These are phyloP conservation scores for Ophiostoma pallidulum DNA, from an alignment of 2,329 filamentous ascomycete species.

Conservation along the genomic window DNA sequence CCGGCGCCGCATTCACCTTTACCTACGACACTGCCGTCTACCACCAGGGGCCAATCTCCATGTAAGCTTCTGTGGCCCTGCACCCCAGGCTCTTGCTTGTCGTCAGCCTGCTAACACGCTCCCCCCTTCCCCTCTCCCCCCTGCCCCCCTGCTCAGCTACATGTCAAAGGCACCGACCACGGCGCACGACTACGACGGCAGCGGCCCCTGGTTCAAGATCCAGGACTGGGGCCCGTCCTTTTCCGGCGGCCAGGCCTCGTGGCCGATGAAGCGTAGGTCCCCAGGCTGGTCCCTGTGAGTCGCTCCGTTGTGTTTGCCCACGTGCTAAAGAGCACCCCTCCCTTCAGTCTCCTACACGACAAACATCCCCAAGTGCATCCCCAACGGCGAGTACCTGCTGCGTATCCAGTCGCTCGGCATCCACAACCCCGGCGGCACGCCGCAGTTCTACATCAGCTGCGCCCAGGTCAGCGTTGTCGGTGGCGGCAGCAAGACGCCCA, in stretches of 20 bases:
- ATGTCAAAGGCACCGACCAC: conserved; percentile 31
- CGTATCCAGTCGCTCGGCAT: conserved; percentile 52
- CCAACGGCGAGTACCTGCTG: conserved; percentile 49
- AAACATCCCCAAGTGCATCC: conserved; percentile 42
- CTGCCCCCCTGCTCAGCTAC: conserved; percentile 21
- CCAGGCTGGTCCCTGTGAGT: too few species aligned
- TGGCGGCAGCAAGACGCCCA: conserved; percentile 26
- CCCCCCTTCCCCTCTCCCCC: neutral
- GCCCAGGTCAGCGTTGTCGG: conserved; percentile 37
- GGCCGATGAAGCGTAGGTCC: conserved; percentile 27
- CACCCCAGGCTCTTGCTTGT: too few species aligned
- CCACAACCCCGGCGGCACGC: conserved; percentile 40
- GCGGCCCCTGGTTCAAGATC: conserved; percentile 35
- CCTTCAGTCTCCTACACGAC: conserved; percentile 28
- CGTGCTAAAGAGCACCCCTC: too few species aligned
- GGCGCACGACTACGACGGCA: conserved; percentile 29
- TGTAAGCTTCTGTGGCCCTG: conserved; percentile 20
- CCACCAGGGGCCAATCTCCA: conserved; percentile 32
- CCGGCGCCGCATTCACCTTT: conserved; percentile 31
- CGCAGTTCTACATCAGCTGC: conserved; percentile 39
- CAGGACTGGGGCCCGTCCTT: conserved; percentile 28
- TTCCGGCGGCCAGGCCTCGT: conserved; percentile 24
- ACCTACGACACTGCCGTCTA: conserved; percentile 31
- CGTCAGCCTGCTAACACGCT: too few species aligned
- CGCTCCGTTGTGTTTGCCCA: too few species aligned